Base-by-base conservation (phyloP, 441 rosid species). In the Populus trichocarpa region DNA sequence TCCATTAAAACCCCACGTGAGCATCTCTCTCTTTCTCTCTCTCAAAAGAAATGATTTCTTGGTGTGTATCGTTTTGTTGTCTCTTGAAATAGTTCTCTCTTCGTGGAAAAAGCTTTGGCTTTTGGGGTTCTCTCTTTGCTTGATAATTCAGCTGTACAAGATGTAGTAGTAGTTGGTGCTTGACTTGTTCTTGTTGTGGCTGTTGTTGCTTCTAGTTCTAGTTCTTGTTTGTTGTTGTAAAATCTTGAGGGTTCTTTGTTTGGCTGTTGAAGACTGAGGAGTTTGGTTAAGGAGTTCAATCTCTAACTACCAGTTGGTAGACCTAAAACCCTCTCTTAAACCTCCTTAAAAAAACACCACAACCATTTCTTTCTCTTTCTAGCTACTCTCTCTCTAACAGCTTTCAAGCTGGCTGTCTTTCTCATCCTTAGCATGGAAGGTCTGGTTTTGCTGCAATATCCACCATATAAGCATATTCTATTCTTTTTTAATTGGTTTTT, bases 301-400 rank as follows among this genome's bases (percentile, higher is more conserved):
- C 97, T 83, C 84, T 90, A 93, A 91, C 94, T 22, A 92, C 90
- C 93, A 91, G 95, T 90, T 90, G 98, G 98, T 93, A 86, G 95
- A 94, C 97, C 99, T 96, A 92, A 96, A 90, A 82, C 86, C 89
- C 82, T 86, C 83, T 69, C 90, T 79, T 88, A 87, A 90, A 90
- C 93, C 90, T 81, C 80, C 32, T 67, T 78, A 70, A 40, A 32
- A 33, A 46, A 75, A 33, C 80, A 69, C 82, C 57, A 75, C 71
- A 68, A 35, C 76, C 33, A 64, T 71, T 72, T 70, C 73, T 30
- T 30, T 85, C 79, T 80, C 64, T 81, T 25, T 77, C 72, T 71
- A 77, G 73, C 71, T 77, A n/a, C 4, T 75, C 76, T 79, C 75
- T 72, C 81, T 76, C 72, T 77, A 75, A 67, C 72, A 11, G 14